These are phyloP conservation scores for Stipa capillata DNA, from an alignment of 176 grass and related monocot species.

Conservation along the genomic window DNA sequence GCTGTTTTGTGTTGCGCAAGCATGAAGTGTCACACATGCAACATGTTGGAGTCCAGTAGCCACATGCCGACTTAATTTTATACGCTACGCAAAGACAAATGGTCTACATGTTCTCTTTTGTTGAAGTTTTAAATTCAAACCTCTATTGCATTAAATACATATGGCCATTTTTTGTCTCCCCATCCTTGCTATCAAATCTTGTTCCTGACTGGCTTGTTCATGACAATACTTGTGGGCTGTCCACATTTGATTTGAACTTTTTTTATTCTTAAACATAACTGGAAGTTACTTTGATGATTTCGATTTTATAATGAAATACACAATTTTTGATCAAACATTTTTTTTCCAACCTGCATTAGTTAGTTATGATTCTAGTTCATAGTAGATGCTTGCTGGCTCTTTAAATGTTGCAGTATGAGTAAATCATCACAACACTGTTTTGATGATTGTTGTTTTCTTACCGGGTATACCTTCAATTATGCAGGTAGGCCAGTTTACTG, in stretches of 20 bases:
- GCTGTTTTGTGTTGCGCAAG: background rate
- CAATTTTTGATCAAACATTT: background rate
- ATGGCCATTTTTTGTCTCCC: background rate
- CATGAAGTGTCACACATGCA: background rate
- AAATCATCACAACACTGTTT: background rate
- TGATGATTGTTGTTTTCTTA: background rate
- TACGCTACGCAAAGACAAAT: background rate
- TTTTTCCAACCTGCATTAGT: background rate
- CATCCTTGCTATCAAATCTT: background rate
- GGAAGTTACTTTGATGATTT: background rate
- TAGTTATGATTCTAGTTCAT: background rate
- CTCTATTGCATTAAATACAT: background rate
- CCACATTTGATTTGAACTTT: background rate
- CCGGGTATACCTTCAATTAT: background rate
- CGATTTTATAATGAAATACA: background rate
- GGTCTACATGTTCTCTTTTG: background rate
- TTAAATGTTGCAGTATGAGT: background rate
- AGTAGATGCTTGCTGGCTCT: background rate
- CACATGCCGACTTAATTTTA: background rate
- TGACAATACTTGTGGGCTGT: background rate
- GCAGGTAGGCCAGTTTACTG: constrained; percentile 62
- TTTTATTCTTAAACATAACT: background rate
- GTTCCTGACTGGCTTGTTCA: background rate
- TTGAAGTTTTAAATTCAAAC: background rate
- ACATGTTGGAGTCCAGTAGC: background rate